Evolutionary conservation across 225 moss, liverwort and hornwort species (phyloP), one percentile per base, ranked within the genome.

Genomic region (Neckera pumila): DNA sequence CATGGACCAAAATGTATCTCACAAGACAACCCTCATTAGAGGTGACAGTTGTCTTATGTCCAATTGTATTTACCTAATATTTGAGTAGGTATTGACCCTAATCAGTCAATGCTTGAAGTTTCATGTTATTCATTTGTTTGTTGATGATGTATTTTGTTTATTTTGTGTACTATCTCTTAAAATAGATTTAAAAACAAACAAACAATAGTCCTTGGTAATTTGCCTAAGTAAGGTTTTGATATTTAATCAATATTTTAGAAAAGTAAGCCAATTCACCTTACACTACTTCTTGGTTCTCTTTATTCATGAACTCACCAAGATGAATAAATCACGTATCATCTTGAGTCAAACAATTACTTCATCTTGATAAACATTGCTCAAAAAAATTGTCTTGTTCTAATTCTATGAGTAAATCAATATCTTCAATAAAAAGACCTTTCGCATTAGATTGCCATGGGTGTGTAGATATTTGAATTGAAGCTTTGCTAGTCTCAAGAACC

Each of bases 1-100:
- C 11, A 74, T 47, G 2, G 26, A 74, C 2, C 2, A 12, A 19
- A 19, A 47, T 0, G 0, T 18, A 4, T 12, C 0, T 45, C 1
- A 19, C 0, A 31, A 19, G 11, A 47, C 7, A 47, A 19, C 2
- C 11, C 0, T 74, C 1, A 19, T 47, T 13, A 28, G 17, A 59
- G 6, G 28, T 45, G 3, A 19, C 28, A 79, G 40, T 79, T 79
- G 3, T 11, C 59, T 27, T 38, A 40, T 7, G 18, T 58, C 23
- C 14, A 36, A 54, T 36, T 36, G 23, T 6, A 54, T 54, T 77
- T 3, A 25, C 14, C 54, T 77, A 54, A 54, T 36, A 15, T 76
- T 0, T 36, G 0, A 54, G 14, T 0, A 34, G 0, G 3, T 22
- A 53, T 54, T 36, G 36, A 54, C 0, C 0, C 0, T 25, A 15